Percentiles rank a stretch among this genome's conserved stretches.
These are phyloP conservation scores for Penicillium sp. DNA, from an alignment of 2,329 filamentous ascomycete genomes.

Conservation along the genomic window DNA sequence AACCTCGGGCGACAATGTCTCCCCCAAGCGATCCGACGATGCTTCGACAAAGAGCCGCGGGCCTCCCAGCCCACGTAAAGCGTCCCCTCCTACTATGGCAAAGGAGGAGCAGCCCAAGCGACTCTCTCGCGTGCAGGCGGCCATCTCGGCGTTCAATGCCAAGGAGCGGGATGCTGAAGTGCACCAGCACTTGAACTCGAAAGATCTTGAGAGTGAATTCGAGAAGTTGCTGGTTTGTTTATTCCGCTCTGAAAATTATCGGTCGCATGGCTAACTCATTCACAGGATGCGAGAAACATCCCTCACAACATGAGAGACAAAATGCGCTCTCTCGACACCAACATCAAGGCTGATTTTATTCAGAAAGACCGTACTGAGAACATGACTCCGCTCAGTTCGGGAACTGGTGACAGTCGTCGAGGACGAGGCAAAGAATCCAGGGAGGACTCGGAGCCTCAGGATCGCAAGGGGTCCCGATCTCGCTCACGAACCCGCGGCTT, in stretches of 20 bases:
- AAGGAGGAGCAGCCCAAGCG: conserved; percentile 46
- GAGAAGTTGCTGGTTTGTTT: conserved; percentile 61
- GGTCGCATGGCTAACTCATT: conserved; percentile 8
- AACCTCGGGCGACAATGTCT: conserved; percentile 26
- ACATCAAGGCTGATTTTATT: conserved; percentile 95
- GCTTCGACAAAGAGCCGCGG: conserved; percentile 20
- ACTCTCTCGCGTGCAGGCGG: conserved; percentile 62
- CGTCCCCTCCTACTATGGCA: conserved; percentile 29
- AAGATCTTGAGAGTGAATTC: conserved; percentile 63
- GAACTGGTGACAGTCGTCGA: conserved; percentile 33
- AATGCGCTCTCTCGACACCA: conserved; percentile 85
- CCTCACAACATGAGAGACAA: conserved; percentile 91
- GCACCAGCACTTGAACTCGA: conserved; percentile 50
- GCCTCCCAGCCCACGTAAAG: conserved; percentile 27
- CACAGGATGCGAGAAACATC: conserved; percentile 85
- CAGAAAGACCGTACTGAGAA: conserved; percentile 80
- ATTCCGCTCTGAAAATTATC: not conserved
- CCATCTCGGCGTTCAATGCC: conserved; percentile 63
- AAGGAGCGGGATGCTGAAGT: conserved; percentile 53
- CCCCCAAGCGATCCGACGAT: conserved; percentile 14
- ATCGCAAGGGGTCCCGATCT: conserved; percentile 49
- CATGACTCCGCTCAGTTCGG: conserved; percentile 51
- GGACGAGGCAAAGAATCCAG: conserved; percentile 47
- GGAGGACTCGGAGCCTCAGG: conserved; percentile 43
- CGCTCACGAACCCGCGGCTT: conserved; percentile 73